phyloP scores from a whole-genome alignment of 164 flowering plant genomes.

The Nymphaea thermarum region DNA sequence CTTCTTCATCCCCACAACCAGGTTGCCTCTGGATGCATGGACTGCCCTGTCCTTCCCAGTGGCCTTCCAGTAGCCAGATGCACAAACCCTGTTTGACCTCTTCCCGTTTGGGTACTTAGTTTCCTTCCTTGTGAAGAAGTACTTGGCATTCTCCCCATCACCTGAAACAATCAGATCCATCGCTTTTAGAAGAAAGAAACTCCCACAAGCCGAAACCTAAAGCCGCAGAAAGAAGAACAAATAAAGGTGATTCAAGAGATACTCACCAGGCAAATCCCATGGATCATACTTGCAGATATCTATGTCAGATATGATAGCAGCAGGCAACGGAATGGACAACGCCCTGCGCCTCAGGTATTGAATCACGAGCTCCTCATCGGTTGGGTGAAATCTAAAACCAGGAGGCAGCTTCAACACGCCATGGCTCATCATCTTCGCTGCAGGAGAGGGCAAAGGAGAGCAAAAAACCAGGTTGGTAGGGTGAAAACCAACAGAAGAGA shows the following conservation, averaged over 20 bases:
- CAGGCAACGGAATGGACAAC: slow-evolving; percentile 51
- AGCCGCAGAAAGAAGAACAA: too few relatives aligned
- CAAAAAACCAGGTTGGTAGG: too few relatives aligned
- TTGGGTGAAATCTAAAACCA: slow-evolving; percentile 75
- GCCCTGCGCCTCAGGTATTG: slow-evolving; percentile 53
- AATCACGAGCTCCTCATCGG: slow-evolving; percentile 72
- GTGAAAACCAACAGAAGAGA: too few relatives aligned
- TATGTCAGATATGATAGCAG: slow-evolving; percentile 59
- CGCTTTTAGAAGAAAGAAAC: too few relatives aligned
- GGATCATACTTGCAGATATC: slow-evolving; percentile 50
- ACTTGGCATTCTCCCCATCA: slow-evolving; percentile 39
- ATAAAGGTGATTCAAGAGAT: not conserved
- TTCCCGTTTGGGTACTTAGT: slow-evolving; percentile 32
- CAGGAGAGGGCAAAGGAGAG: too few relatives aligned
- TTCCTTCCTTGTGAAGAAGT: slow-evolving; percentile 53
- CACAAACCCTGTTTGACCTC: slow-evolving; percentile 27
- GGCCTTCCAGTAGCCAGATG: slow-evolving; percentile 65
- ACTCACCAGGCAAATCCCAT: slow-evolving; percentile 71
- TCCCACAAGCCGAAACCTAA: too few relatives aligned
- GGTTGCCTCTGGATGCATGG: slow-evolving; percentile 17
- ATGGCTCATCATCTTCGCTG: too few relatives aligned
- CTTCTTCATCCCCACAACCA: slow-evolving; percentile 44
- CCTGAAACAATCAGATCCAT: slow-evolving; percentile 17
- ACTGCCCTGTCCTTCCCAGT: slow-evolving; percentile 44
- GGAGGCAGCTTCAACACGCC: slow-evolving; percentile 33